Percentiles rank a stretch among this genome's conserved stretches.
Evolutionary conservation across 306 rosid species (phyloP).

Genomic region (Corylus americana): DNA sequence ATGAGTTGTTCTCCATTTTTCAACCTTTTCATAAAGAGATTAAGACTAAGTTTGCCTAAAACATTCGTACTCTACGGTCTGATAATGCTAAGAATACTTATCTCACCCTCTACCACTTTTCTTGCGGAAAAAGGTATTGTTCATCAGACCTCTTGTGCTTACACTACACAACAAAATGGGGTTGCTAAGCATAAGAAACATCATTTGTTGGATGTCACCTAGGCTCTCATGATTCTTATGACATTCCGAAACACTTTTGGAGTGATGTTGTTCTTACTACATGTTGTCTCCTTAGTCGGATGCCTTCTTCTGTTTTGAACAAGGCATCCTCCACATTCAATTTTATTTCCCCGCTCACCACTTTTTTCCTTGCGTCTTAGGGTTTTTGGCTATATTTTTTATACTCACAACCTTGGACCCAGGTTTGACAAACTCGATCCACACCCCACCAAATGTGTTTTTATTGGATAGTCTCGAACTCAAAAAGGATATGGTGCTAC

Average conservation of each 20-base stretch:
- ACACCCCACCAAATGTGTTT: too few species aligned
- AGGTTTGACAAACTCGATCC: too few species aligned
- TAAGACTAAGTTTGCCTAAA: too few species aligned
- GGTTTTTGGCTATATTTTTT: too few species aligned
- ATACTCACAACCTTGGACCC: too few species aligned
- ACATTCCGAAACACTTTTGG: background rate
- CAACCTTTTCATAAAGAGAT: too few species aligned
- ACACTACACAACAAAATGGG: background rate
- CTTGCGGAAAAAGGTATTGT: background rate
- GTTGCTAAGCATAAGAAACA: background rate
- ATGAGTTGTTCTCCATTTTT: too few species aligned
- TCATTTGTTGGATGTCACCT: background rate
- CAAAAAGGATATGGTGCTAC: too few species aligned
- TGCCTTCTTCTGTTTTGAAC: background rate
- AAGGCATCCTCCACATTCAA: background rate
- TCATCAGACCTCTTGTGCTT: background rate
- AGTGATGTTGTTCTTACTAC: background rate
- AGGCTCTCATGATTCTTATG: background rate
- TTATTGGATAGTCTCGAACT: too few species aligned
- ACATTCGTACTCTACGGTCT: background rate
- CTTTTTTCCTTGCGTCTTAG: background rate
- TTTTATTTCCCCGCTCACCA: background rate
- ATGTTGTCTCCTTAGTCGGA: background rate
- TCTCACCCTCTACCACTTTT: background rate
- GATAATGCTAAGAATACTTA: background rate